These are phyloP conservation scores for Curvularia spicifera DNA, from an alignment of 2,329 filamentous ascomycete species.

Conservation along the genomic window DNA sequence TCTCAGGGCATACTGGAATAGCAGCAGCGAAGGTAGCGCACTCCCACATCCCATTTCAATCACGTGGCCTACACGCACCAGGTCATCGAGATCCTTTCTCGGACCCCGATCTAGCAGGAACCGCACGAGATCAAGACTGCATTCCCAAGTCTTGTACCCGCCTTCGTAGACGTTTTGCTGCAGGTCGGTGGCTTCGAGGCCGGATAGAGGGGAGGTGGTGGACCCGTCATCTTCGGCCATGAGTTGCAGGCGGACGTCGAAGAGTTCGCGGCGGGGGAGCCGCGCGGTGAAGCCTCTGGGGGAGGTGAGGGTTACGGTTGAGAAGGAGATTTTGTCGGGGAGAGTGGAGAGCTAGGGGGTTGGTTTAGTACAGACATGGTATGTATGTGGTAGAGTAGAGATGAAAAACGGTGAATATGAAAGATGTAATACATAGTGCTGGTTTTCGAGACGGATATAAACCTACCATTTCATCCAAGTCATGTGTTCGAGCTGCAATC, in stretches of 20 bases:
- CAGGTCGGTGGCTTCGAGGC: slow-evolving; percentile 64
- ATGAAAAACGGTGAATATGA: not conserved
- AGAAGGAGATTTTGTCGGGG: slow-evolving; percentile 77
- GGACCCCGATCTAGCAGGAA: slow-evolving; percentile 60
- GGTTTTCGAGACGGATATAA: no score
- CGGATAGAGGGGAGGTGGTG: slow-evolving; percentile 37
- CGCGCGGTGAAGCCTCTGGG: slow-evolving; percentile 61
- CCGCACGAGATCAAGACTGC: slow-evolving; percentile 78
- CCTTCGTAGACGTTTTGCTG: slow-evolving; percentile 84
- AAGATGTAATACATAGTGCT: not conserved
- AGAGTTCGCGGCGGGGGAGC: slow-evolving; percentile 77
- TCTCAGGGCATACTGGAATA: slow-evolving; percentile 68
- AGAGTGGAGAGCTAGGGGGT: slow-evolving; percentile 60
- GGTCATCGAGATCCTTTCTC: slow-evolving; percentile 57
- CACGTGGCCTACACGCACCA: slow-evolving; percentile 57
- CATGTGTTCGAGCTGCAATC: slow-evolving; percentile 51
- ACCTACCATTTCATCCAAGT: slow-evolving; percentile 56
- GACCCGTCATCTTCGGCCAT: slow-evolving; percentile 69
- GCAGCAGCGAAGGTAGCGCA: slow-evolving; percentile 72
- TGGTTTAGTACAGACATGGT: not conserved
- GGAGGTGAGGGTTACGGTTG: slow-evolving; percentile 65
- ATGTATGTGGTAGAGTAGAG: not conserved
- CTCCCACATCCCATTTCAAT: slow-evolving; percentile 78
- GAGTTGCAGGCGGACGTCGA: slow-evolving; percentile 80
- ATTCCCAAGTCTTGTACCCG: slow-evolving; percentile 90